A percentile compares a stretch with the other conserved stretches of the same genome.
Evolutionary conservation across 78 protist genomes (phyloP).

Genomic region (Bodo saltans): DNA sequence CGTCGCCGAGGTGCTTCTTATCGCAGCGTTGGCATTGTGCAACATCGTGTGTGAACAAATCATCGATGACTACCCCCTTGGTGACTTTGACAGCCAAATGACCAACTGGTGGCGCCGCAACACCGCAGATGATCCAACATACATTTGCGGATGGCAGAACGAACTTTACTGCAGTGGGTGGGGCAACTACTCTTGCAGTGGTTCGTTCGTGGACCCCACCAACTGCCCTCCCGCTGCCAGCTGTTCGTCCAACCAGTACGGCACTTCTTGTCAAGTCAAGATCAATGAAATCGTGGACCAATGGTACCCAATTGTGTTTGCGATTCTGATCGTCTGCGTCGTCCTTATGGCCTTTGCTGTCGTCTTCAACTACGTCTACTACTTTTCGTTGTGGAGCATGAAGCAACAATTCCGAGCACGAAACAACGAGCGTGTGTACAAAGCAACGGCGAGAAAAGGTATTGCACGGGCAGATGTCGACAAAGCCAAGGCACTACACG

Average conservation of each 20-base stretch:
- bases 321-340: neutral
- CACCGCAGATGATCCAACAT: neutral
- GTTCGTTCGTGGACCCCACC: neutral
- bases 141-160: neutral
- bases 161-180: conserved; percentile 2
- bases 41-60: too few relatives aligned
- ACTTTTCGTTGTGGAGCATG: neutral
- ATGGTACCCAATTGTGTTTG: neutral
- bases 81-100: neutral
- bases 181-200: neutral
- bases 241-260: neutral
- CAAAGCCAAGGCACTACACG: neutral
- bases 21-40: neutral
- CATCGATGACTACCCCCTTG: neutral
- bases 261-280: conserved; percentile 6
- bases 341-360: conserved; percentile 6
- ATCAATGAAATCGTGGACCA: neutral
- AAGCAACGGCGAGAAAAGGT: neutral
- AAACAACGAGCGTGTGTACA: neutral
- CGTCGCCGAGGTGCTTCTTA: neutral
- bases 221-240: conserved; percentile 15
- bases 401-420: neutral
- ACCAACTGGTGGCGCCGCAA: conserved; percentile 3
- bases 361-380: neutral
- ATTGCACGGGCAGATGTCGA: neutral